Evolutionary conservation across 139 green algal species (phyloP).

Genomic region (Yamagishiella unicocca): DNA sequence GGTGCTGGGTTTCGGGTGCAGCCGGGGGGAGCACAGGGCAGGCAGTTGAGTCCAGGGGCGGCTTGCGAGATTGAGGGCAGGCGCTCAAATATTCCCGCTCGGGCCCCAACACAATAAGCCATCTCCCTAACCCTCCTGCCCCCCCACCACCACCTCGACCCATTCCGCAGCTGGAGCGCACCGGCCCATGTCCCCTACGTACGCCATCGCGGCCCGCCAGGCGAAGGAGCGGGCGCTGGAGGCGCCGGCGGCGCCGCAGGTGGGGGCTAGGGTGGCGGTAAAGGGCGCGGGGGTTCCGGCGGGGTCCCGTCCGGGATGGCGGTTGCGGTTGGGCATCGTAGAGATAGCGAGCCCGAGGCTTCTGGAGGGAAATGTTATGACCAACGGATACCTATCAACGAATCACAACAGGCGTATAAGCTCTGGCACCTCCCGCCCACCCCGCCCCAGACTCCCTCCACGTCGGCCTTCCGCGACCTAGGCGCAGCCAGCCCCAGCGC

Average conservation of each 20-base stretch:
- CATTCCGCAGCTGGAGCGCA: constrained; percentile 27
- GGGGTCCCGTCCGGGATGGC: too few relatives aligned
- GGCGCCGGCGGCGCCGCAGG: not conserved
- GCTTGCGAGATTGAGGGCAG: too few relatives aligned
- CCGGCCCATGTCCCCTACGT: constrained; percentile 45
- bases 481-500: not conserved
- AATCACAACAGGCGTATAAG: too few relatives aligned
- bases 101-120: too few relatives aligned
- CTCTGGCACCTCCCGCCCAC: not conserved
- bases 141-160: not conserved
- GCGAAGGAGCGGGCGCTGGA: constrained; percentile 40
- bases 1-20: too few relatives aligned
- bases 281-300: not conserved
- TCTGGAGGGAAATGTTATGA: too few relatives aligned
- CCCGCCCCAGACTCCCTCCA: not conserved
- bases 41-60: too few relatives aligned
- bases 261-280: not conserved
- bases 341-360: too few relatives aligned
- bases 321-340: too few relatives aligned
- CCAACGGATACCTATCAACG: too few relatives aligned
- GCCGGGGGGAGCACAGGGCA: too few relatives aligned
- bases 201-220: constrained; percentile 40
- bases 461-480: constrained; percentile 18
- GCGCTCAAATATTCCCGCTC: too few relatives aligned
- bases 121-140: not conserved